Evolutionary conservation across 148 eudicot genomes (phyloP), one percentile per base, ranked within the genome.

Genomic region (Nepenthes mirabilis): DNA sequence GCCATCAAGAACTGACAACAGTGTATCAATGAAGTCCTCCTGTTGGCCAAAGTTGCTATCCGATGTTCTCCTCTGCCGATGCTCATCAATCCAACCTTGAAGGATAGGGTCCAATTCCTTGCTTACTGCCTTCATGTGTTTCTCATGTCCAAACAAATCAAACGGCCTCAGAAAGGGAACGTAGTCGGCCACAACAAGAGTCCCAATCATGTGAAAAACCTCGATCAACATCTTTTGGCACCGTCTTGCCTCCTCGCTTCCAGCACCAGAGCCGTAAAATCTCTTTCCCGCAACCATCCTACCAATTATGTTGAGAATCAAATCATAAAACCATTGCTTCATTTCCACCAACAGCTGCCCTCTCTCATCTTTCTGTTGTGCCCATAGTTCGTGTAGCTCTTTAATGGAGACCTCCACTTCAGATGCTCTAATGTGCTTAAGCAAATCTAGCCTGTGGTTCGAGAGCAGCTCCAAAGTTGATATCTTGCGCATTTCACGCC

Each of bases 141-240:
- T 68, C 66, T 61, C 62, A 55, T 62, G 35, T 32, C 72, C 66
- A 13, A 57, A 66, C 3, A 68, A 1, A 37, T 68, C 66, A 33
- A 68, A 33, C 72, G 66, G 56, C 40, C 66, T 61, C 37, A 68
- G 14, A 3, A 55, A 61, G 6, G 72, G 72, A 12, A 68, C 11
- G 1, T 51, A 37, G 33, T 68, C 72, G 2, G 56, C 52, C 23
- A 50, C n/a, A 1, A 55, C 11, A 56, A 68, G 48, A 6, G 36
- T 9, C 9, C 58, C 70, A 11, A 56, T 6, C 13, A 51, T 11
- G 5, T 36, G 14, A 14, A 68, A 68, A 10, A 61, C 35, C 2
- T 37, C 51, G 14, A 34, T 47, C 33, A 61, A 13, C 9, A 50
- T 35, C 66, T 56, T 49, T 1, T 37, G 61, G 33, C 43, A 55